Percentiles rank a stretch among this genome's conserved stretches.
These are phyloP conservation scores for Diaporthe sp. DNA, from an alignment of 2,329 filamentous ascomycete species.

Conservation along the genomic window DNA sequence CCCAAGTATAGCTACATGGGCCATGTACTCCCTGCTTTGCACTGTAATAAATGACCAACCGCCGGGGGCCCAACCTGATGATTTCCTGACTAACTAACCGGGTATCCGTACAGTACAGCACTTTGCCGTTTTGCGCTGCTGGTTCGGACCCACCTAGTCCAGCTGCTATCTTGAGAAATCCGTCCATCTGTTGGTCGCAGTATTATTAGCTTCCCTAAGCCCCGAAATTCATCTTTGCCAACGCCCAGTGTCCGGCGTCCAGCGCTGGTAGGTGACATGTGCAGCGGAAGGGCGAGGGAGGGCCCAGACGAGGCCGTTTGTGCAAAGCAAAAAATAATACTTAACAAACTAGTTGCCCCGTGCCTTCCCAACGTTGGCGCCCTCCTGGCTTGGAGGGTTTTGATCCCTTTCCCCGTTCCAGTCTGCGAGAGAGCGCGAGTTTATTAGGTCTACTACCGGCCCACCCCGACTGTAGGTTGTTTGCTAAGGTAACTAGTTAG, in stretches of 20 bases:
- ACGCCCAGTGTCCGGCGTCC: constrained; percentile 5
- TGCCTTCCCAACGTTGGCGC: not conserved
- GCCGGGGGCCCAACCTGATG: not conserved
- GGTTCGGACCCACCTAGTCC: constrained; percentile 35
- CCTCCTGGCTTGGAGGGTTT: constrained; percentile 1
- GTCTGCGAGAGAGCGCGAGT: not conserved
- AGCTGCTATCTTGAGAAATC: constrained; percentile 37
- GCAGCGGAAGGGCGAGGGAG: not conserved
- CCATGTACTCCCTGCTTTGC: constrained; percentile 6
- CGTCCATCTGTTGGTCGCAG: constrained; percentile 33
- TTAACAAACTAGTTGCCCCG: constrained; percentile 35
- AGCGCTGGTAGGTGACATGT: not conserved
- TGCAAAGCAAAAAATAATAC: not conserved
- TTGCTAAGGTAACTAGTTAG: not conserved
- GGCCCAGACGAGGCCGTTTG: not conserved
- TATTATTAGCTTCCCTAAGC: constrained; percentile 38
- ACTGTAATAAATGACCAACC: constrained; percentile 27
- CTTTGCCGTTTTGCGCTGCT: constrained; percentile 12
- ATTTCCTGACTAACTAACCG: constrained; percentile 15
- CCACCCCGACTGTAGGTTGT: not conserved
- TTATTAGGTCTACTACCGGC: not conserved
- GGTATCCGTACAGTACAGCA: constrained; percentile 15
- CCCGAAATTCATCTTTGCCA: constrained; percentile 37
- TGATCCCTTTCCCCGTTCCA: constrained; percentile 3
- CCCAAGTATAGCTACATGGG: constrained; percentile 27